phyloP scores from a whole-genome alignment of 768 basidiomycete species.

The Asterophora parasitica region DNA sequence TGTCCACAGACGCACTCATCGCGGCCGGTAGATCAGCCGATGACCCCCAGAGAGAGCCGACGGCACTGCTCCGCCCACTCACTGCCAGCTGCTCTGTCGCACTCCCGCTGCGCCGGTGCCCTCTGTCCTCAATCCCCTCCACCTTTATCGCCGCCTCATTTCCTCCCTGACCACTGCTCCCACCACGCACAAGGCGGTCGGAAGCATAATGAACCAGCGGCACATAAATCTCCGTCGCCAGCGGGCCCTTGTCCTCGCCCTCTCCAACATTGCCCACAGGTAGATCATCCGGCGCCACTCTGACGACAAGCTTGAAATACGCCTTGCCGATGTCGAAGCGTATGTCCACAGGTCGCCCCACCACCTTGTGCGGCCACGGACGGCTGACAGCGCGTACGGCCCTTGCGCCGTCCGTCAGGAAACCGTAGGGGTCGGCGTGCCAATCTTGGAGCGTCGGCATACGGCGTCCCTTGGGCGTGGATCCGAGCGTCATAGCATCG shows the following conservation, averaged over 20 bases:
- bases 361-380: slow-evolving; percentile 73
- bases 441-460: slow-evolving; percentile 22
- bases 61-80: slow-evolving; percentile 12
- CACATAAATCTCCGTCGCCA: slow-evolving; percentile 86
- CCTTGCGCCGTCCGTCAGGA: slow-evolving; percentile 82
- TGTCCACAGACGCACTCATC: slow-evolving; percentile 1
- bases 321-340: slow-evolving; percentile 74
- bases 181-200: slow-evolving; percentile 9
- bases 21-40: slow-evolving; percentile 10
- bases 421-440: slow-evolving; percentile 54
- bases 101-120: slow-evolving; percentile 9
- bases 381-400: slow-evolving; percentile 82
- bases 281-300: slow-evolving; percentile 56
- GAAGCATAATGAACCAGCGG: slow-evolving; percentile 88
- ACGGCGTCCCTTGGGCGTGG: slow-evolving; percentile 4
- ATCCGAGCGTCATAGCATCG: background rate
- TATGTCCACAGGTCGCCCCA: slow-evolving; percentile 63
- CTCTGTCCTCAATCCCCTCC: slow-evolving; percentile 2
- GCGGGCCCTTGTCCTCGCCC: slow-evolving; percentile 20
- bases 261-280: slow-evolving; percentile 14
- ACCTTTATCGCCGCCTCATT: background rate
- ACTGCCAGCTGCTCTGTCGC: slow-evolving; percentile 14
- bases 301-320: slow-evolving; percentile 63
- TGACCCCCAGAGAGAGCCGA: slow-evolving; percentile 15
- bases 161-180: background rate